Percentiles rank a stretch among this genome's conserved stretches.
Conservation (phyloP, 495 filamentous ascomycete species). For the Barbatosphaeria neglecta region DNA sequence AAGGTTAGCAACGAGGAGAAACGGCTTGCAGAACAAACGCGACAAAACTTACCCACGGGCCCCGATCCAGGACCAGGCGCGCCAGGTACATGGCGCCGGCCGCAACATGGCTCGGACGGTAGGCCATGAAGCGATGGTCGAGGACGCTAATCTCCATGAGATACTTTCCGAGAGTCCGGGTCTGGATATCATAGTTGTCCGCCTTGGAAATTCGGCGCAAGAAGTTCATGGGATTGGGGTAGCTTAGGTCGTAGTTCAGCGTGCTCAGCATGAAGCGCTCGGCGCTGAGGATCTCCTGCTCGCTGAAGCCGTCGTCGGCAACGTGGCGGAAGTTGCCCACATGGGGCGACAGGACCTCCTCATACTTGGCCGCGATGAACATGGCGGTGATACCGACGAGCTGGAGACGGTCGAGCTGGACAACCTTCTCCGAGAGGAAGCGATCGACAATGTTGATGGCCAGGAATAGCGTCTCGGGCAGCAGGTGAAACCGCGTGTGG, state of each 20-base stretch:
- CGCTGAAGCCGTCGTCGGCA: conserved; percentile 93
- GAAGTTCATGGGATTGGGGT: conserved; percentile 99
- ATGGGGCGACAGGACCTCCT: conserved; percentile 93
- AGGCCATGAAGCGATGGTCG: conserved; percentile 83
- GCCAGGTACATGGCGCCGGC: conserved; percentile 93
- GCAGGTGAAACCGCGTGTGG: conserved; percentile 88
- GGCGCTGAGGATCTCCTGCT: conserved; percentile 90
- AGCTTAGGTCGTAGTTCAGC: conserved; percentile 94
- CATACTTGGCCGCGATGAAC: conserved; percentile 98
- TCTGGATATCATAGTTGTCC: conserved; percentile 95
- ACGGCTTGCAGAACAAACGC: not conserved
- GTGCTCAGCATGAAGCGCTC: conserved; percentile 85
- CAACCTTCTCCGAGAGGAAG: conserved; percentile 86
- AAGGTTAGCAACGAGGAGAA: not conserved
- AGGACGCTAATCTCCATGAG: conserved; percentile 95
- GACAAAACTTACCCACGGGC: conserved; percentile 64
- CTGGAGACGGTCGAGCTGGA: conserved; percentile 89
- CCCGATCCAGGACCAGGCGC: conserved; percentile 76
- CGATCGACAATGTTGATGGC: conserved; percentile 97
- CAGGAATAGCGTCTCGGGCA: conserved; percentile 96
- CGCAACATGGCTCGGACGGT: conserved; percentile 76
- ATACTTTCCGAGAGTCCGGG: conserved; percentile 92
- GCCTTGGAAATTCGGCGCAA: conserved; percentile 95
- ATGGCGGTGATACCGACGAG: conserved; percentile 95
- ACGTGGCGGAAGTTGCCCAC: conserved; percentile 94